Percentiles rank a stretch among this genome's conserved stretches.
phyloP scores from a whole-genome alignment of 169 alveolate genomes.

The Perkinsus marinus region DNA sequence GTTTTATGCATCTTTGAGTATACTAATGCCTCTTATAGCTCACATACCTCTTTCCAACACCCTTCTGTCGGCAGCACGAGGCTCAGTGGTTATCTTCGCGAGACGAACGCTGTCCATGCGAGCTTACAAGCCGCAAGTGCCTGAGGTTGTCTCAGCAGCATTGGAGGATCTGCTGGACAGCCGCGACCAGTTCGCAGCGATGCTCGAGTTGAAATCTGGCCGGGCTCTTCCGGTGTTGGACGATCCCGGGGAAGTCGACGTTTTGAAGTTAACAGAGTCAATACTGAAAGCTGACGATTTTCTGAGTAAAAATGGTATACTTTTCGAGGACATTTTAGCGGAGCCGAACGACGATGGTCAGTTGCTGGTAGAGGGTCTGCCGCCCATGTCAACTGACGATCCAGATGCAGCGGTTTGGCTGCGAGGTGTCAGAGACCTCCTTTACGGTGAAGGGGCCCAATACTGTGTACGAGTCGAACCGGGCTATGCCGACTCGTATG shows the following conservation, averaged over 20 bases:
- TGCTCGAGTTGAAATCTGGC: background rate
- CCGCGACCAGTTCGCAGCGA: background rate
- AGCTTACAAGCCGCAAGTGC: background rate
- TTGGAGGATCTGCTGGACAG: background rate
- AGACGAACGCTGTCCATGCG: background rate
- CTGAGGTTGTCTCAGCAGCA: background rate
- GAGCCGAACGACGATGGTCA: background rate
- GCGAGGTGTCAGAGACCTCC: background rate
- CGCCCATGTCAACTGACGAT: background rate
- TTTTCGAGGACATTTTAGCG: background rate
- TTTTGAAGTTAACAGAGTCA: background rate
- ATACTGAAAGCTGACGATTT: background rate
- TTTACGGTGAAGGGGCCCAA: background rate
- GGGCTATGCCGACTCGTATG: background rate
- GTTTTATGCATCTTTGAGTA: too few species aligned
- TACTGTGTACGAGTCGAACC: background rate
- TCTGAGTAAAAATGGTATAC: background rate
- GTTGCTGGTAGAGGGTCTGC: background rate
- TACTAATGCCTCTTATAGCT: background rate
- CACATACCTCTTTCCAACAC: background rate
- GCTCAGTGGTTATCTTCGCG: background rate
- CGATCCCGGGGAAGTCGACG: background rate
- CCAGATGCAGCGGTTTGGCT: background rate
- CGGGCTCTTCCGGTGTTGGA: background rate
- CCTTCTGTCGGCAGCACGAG: background rate